Percentiles rank a stretch among this genome's conserved stretches.
These are phyloP conservation scores for Rhynchosporium graminicola DNA, from an alignment of 2,329 filamentous ascomycete species.

Conservation along the genomic window DNA sequence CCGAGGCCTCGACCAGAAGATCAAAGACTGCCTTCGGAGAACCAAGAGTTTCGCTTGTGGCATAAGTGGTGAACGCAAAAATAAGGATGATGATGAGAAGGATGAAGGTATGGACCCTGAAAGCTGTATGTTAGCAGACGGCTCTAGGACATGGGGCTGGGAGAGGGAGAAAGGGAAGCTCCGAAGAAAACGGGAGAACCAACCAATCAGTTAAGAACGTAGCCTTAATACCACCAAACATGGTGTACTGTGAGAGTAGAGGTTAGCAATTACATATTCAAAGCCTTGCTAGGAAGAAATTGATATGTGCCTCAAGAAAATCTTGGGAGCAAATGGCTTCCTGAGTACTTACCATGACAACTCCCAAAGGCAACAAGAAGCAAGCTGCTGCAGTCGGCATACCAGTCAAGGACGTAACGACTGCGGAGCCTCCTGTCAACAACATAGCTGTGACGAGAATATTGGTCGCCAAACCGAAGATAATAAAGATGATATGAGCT, in stretches of 20 bases:
- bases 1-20: slow-evolving; percentile 67
- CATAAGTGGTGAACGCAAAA: slow-evolving; percentile 81
- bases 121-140: slow-evolving; percentile 51
- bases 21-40: slow-evolving; percentile 79
- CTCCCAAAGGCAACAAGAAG: slow-evolving; percentile 78
- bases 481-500: slow-evolving; percentile 77
- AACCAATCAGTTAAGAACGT: slow-evolving; percentile 68
- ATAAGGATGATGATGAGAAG: slow-evolving; percentile 82
- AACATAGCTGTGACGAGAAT: slow-evolving; percentile 89
- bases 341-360: slow-evolving; percentile 53
- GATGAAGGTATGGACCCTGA: slow-evolving; percentile 73
- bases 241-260: slow-evolving; percentile 58
- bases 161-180: no score
- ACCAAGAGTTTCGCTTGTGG: slow-evolving; percentile 70
- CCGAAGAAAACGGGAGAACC: slow-evolving; percentile 9
- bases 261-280: no score
- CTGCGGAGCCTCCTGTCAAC: slow-evolving; percentile 79
- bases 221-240: slow-evolving; percentile 78
- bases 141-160: background rate
- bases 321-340: no score
- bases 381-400: slow-evolving; percentile 79
- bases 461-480: slow-evolving; percentile 82
- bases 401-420: slow-evolving; percentile 70
- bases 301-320: no score
- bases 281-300: no score